Evolutionary conservation across 768 basidiomycete genomes (phyloP).

Genomic region (Tricholoma saponaceum): DNA sequence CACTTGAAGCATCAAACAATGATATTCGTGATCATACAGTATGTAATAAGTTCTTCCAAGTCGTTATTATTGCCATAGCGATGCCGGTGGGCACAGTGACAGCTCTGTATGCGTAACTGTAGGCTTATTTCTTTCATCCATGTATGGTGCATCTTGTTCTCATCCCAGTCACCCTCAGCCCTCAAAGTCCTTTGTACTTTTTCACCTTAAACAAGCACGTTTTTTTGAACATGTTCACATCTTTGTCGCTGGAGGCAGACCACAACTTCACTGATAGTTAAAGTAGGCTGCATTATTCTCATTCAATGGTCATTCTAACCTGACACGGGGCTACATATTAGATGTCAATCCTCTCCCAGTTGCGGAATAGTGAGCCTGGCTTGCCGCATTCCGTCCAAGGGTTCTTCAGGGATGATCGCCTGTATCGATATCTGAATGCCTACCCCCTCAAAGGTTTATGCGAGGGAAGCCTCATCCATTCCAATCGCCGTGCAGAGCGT

Average conservation of each 20-base stretch:
- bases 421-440: not conserved
- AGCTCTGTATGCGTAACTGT: too few relatives aligned
- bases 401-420: not conserved
- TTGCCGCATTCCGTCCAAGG: not conserved
- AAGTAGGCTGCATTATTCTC: not conserved
- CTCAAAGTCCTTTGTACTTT: not conserved
- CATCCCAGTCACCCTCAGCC: not conserved
- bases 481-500: not conserved
- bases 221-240: not conserved
- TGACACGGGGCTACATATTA: not conserved
- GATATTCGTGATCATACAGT: too few relatives aligned
- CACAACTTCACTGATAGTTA: not conserved
- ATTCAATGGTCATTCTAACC: not conserved
- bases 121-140: not conserved
- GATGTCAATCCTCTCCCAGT: not conserved
- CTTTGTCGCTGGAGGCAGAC: not conserved
- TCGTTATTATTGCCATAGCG: too few relatives aligned
- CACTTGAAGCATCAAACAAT: too few relatives aligned
- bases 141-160: not conserved
- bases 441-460: not conserved
- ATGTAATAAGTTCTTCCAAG: too few relatives aligned
- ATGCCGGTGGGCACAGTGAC: too few relatives aligned
- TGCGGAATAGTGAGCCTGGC: not conserved
- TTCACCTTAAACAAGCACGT: not conserved
- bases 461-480: not conserved